Evolutionary conservation across 352 stramenopile genomes (phyloP), one percentile per base, ranked within the genome.

Genomic region (Pythium biforme): DNA sequence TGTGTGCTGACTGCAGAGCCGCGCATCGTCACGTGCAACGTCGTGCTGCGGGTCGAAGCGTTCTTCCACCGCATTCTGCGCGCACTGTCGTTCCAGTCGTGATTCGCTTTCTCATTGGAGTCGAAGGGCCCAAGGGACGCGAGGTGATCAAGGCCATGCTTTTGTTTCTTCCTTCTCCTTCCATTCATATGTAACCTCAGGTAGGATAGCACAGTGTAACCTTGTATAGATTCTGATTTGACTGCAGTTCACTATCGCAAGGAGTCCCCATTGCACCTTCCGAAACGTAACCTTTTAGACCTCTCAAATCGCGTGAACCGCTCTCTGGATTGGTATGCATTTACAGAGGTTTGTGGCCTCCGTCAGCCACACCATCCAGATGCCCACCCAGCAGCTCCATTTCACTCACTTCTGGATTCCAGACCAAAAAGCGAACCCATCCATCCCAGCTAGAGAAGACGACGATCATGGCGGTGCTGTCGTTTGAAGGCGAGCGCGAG

Each of bases 401-500:
- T 40, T 49, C n/a, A n/a, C n/a, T n/a, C n/a, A n/a, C n/a, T 10
- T 3, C 17, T 58, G 26, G 15, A 33, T 39, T 27, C 26, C 27
- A 17, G 6, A 1, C 8, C 9, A 5, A 2, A 37, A 49, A 51
- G 39, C 53, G 34, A 59, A 59, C n/a, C 53, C 53, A 59, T 59
- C 53, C 51, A 54, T n/a, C n/a, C n/a, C n/a, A 20, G 22, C 37
- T 5, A 43, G 37, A 43, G 11, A 19, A 43, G 37, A 43, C 27
- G 10, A 27, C 23, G 43, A 55, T 20, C 20, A 56, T 56, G 56
- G 56, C 45, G 46, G 47, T 81, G 67, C 65, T 89, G 43, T 81
- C 83, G 51, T 90, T 92, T 61, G 76, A 86, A 11, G 83, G 82
- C 54, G 83, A 89, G 58, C 81, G 86, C 45, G 86, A 95, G 69